Conservation (phyloP, 306 rosid genomes). For the Inga laurina region DNA sequence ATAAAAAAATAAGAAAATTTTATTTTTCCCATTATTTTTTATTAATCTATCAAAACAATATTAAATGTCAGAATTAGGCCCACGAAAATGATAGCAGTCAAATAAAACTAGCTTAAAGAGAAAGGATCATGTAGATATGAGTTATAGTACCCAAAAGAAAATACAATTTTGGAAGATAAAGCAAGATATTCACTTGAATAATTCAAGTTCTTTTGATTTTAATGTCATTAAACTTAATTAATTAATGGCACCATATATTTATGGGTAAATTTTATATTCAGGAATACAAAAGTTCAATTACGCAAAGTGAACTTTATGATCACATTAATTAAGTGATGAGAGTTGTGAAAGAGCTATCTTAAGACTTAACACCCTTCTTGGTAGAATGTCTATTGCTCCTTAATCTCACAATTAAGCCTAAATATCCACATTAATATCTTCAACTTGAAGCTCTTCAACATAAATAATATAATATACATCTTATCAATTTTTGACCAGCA, state of each 20-base stretch:
- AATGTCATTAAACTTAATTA: neutral
- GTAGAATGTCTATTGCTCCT: neutral
- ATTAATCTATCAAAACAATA: neutral
- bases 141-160: neutral
- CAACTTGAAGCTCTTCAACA: neutral
- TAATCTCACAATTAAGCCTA: neutral
- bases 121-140: neutral
- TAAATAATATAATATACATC: neutral
- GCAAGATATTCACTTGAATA: neutral
- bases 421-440: neutral
- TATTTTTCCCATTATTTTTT: neutral
- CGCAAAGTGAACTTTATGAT: neutral
- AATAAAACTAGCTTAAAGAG: neutral
- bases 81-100: neutral
- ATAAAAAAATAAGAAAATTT: neutral
- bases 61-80: neutral
- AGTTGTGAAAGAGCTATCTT: neutral
- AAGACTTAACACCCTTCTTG: neutral
- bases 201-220: neutral
- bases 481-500: neutral
- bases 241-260: neutral
- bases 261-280: neutral
- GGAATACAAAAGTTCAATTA: neutral
- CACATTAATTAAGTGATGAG: neutral
- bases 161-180: neutral